Conservation (phyloP, 768 basidiomycete genomes). For the Jaapia argillacea region DNA sequence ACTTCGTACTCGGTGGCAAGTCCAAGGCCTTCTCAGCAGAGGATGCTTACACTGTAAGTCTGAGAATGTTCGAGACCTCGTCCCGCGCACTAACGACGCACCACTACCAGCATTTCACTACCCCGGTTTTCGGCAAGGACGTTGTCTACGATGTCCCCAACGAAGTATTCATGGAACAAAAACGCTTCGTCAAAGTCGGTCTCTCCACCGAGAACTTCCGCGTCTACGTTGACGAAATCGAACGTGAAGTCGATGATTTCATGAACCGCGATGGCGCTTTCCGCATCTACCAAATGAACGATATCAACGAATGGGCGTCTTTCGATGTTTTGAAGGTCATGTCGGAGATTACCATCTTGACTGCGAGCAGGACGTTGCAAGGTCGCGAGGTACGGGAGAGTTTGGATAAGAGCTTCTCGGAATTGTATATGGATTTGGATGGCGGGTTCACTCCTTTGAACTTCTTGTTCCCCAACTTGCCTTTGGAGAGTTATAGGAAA, state of each 20-base stretch:
- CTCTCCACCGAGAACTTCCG: conserved; percentile 88
- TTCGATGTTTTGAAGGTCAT: conserved; percentile 69
- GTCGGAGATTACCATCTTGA: conserved; percentile 89
- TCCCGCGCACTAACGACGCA: no score
- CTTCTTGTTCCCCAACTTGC: conserved; percentile 90
- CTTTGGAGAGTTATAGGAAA: conserved; percentile 80
- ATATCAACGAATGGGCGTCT: conserved; percentile 66
- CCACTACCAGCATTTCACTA: conserved; percentile 66
- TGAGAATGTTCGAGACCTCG: conserved; percentile 3
- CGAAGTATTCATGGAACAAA: conserved; percentile 96
- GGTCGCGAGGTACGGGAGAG: conserved; percentile 77
- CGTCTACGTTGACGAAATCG: conserved; percentile 54
- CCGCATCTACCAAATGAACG: conserved; percentile 46
- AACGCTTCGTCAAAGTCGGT: conserved; percentile 95
- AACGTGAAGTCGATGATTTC: conserved; percentile 43
- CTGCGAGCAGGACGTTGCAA: conserved; percentile 89
- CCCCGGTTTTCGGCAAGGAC: conserved; percentile 93
- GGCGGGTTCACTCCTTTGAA: conserved; percentile 95
- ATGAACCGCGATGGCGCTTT: conserved; percentile 59
- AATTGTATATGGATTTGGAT: conserved; percentile 82
- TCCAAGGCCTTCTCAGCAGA: conserved; percentile 88
- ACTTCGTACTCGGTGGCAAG: conserved; percentile 92
- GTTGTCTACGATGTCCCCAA: conserved; percentile 98
- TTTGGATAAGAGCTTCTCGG: conserved; percentile 78
- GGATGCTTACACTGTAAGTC: conserved; percentile 83